Percentiles rank a stretch among this genome's conserved stretches.
Evolutionary conservation across 106 monocot species (phyloP).

Genomic region (Ottelia alismoides): DNA sequence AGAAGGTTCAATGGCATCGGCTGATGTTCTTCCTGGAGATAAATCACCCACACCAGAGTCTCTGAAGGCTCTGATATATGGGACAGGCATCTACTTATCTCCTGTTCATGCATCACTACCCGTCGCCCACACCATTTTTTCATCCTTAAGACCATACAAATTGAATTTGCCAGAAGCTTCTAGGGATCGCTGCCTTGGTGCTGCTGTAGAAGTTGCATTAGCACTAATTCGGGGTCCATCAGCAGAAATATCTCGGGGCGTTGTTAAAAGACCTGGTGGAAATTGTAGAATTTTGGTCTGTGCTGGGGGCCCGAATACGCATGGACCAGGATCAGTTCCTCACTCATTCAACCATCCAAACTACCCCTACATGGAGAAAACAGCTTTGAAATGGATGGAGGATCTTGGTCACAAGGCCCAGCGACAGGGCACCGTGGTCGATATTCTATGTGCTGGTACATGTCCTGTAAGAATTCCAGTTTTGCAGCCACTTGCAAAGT

Average conservation of each 20-base stretch:
- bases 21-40: conserved; percentile 89
- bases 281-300: conserved; percentile 87
- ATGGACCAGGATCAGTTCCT: conserved; percentile 92
- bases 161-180: conserved; percentile 65
- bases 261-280: conserved; percentile 77
- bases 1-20: conserved; percentile 80
- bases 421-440: conserved; percentile 57
- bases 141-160: conserved; percentile 74
- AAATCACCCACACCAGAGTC: conserved; percentile 69
- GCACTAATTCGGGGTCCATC: conserved; percentile 88
- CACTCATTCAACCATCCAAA: conserved; percentile 81
- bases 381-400: conserved; percentile 90
- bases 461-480: conserved; percentile 87
- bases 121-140: conserved; percentile 85
- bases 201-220: conserved; percentile 89
- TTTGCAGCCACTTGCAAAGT: conserved; percentile 79
- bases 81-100: conserved; percentile 82
- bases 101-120: conserved; percentile 73
- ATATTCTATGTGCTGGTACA: conserved; percentile 85
- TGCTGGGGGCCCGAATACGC: conserved; percentile 82
- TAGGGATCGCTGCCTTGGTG: conserved; percentile 84
- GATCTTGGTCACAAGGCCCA: conserved; percentile 69
- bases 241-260: conserved; percentile 62
- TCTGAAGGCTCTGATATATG: conserved; percentile 86
- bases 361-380: conserved; percentile 96